Evolutionary conservation across 2,329 filamentous ascomycete species (phyloP), one percentile per base, ranked within the genome.

Genomic region (Stachybotrys echinatus): DNA sequence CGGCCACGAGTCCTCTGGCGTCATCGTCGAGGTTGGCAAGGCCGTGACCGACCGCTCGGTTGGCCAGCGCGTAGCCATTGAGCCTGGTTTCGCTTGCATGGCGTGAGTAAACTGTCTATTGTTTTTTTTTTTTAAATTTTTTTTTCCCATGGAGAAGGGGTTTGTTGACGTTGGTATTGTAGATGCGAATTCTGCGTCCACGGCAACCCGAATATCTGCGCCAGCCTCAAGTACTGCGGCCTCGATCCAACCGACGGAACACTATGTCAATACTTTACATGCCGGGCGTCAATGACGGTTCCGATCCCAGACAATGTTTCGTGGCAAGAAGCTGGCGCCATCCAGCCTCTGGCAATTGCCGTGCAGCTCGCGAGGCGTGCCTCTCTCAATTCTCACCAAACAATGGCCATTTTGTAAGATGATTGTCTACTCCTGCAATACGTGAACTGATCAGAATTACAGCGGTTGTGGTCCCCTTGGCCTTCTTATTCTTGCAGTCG

Each of bases 201-300:
- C 23, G 84, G 84, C 38, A 76, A 77, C 55, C 85, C 86, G 67
- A 87, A 87, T 57, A 73, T 86, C 12, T 88, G 84, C 58, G 70
- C 75, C 12, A 73, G 82, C 52, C 85, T 88, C 78, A 69, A 68
- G 1, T 88, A 87, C 61, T 84, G 84, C 3, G 84, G 84, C 2
- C 86, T 84, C 8, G 84, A 84, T 20, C 84, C 84, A 4, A 80
- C 77, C 53, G 83, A 88, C 58, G 84, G 84, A 12, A 87, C 84
- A 0, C 69, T 88, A 18, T 81, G 83, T 34, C 79, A 81, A 58
- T 87, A 83, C 68, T 86, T 85, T 64, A 55, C 53, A 2, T 60
- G 57, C 45, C 47, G 40, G 59, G 71, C 14, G 66, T 87, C 47
- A 81, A 83, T 17, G 82, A 85, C 61, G 80, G 84, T 85, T 60